These are phyloP conservation scores for Bonia amplexicaulis DNA, from an alignment of 176 grass and related monocot genomes.

Conservation along the genomic window DNA sequence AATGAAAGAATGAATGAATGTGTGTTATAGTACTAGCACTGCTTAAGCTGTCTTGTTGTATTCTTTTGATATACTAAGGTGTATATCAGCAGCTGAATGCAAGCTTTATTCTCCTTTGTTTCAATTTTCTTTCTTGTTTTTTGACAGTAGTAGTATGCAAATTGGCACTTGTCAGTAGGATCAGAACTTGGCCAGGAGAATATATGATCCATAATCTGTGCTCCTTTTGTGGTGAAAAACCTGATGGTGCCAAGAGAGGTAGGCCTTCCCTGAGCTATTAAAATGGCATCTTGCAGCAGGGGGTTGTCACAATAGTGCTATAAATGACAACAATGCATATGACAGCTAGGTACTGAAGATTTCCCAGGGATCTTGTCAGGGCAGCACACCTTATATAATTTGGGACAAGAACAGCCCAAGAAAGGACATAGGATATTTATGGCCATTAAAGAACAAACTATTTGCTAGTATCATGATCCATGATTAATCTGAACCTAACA, in stretches of 20 bases:
- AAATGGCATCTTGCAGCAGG: not conserved
- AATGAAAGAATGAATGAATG: not conserved
- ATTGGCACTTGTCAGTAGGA: not conserved
- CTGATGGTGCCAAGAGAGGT: not conserved
- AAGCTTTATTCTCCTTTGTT: not conserved
- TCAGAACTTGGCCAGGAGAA: not conserved
- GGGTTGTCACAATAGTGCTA: not conserved
- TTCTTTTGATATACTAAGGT: slow-evolving; percentile 2
- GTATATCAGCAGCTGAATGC: slow-evolving; percentile 38
- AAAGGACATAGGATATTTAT: slow-evolving; percentile 2
- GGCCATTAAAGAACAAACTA: slow-evolving; percentile 25
- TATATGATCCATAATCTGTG: not conserved
- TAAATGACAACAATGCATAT: slow-evolving; percentile 10
- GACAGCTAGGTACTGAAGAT: slow-evolving; percentile 26
- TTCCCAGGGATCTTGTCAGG: slow-evolving; percentile 1
- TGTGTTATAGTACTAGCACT: slow-evolving; percentile 18
- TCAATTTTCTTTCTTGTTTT: not conserved
- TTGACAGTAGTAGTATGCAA: not conserved
- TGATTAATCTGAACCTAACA: not conserved
- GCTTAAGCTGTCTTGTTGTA: slow-evolving; percentile 23
- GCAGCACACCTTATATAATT: not conserved
- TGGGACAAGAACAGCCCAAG: slow-evolving; percentile 11
- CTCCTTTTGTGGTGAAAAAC: not conserved
- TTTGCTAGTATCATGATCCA: not conserved
- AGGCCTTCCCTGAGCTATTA: not conserved